Evolutionary conservation across 78 protist species (phyloP).

Genomic region (Anaeramoeba ignava): DNA sequence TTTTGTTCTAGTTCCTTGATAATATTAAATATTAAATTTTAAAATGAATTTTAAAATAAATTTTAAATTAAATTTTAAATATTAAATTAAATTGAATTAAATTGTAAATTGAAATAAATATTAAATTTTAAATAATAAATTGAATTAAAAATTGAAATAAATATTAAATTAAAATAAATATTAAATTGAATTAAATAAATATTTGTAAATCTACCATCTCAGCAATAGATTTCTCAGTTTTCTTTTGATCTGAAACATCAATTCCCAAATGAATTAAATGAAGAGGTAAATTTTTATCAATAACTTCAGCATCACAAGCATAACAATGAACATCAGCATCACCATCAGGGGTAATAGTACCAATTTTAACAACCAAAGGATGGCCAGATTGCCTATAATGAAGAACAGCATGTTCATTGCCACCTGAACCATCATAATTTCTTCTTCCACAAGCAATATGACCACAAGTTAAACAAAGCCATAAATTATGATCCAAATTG

Average conservation of each 20-base stretch:
- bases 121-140: too few species aligned
- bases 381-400: constrained; percentile 11
- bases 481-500: background rate
- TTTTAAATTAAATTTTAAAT: too few species aligned
- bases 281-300: background rate
- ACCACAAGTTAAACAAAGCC: constrained; percentile 9
- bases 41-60: too few species aligned
- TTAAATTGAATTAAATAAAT: too few species aligned
- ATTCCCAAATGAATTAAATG: background rate
- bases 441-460: constrained; percentile 12
- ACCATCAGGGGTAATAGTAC: constrained; percentile 18
- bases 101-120: too few species aligned
- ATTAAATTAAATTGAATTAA: too few species aligned
- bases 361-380: background rate
- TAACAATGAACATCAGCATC: constrained; percentile 16
- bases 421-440: constrained; percentile 13
- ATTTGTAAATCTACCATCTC: too few species aligned
- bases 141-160: too few species aligned
- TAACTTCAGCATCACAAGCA: background rate
- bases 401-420: constrained; percentile 1
- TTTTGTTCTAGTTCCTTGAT: background rate
- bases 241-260: background rate
- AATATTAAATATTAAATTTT: too few species aligned
- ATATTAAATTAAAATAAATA: too few species aligned
- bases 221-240: background rate